Percentiles rank a stretch among this genome's conserved stretches.
These are phyloP conservation scores for Sechiopsis laciniata DNA, from an alignment of 306 rosid genomes.

Conservation along the genomic window DNA sequence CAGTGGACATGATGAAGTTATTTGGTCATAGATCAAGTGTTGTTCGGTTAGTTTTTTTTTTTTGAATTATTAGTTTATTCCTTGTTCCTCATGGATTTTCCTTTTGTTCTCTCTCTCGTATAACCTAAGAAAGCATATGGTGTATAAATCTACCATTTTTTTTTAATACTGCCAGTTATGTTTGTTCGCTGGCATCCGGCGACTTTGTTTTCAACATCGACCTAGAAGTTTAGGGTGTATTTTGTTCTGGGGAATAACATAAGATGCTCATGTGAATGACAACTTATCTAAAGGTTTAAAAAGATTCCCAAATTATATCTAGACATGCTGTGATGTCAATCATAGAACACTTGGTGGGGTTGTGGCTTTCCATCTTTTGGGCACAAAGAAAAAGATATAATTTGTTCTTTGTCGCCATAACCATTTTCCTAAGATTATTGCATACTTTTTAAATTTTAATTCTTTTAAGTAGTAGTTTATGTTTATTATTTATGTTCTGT, in stretches of 20 bases:
- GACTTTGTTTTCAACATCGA: background rate
- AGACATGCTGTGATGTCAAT: conserved; percentile 2
- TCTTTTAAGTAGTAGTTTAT: background rate
- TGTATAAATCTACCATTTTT: background rate
- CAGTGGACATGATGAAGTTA: conserved; percentile 81
- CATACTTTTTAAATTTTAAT: background rate
- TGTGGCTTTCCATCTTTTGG: background rate
- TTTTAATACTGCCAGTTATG: background rate
- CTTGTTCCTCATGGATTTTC: background rate
- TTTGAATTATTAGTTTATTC: conserved; percentile 30
- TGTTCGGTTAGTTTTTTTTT: conserved; percentile 55
- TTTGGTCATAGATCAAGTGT: conserved; percentile 78
- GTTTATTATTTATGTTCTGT: background rate
- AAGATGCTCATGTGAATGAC: conserved; percentile 12
- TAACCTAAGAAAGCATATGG: background rate
- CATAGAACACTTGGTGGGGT: background rate
- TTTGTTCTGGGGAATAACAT: background rate
- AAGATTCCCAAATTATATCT: background rate
- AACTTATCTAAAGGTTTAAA: background rate
- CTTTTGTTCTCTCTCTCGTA: conserved; percentile 5
- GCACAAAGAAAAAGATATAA: background rate
- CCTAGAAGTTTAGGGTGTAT: background rate
- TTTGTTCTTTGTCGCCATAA: background rate
- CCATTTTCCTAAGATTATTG: background rate
- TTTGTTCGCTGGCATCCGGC: background rate